Base-by-base conservation (phyloP, 148 eudicot species). In the Mesembryanthemum crystallinum region DNA sequence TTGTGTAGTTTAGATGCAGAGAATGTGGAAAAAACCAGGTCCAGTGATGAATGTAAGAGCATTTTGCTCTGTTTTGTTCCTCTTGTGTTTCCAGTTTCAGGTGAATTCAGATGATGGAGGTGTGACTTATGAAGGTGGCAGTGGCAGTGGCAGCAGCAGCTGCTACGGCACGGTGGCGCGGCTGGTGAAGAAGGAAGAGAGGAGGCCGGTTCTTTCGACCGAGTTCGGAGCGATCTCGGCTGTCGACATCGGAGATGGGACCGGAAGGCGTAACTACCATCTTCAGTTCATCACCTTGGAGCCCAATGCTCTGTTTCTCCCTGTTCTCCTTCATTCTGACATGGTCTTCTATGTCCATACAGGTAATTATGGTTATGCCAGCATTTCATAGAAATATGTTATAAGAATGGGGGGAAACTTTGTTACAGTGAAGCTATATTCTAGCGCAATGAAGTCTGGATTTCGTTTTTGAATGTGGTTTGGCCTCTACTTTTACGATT, bases 331-430 rank as follows among this genome's bases (percentile, higher is more conserved):
- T 20, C 91, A 90, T 79, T 76, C 88, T 13, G 93, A 94, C 35
- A 92, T 94, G 97, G 77, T 92, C 23, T 88, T 92, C 79, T 94
- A 83, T 80, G 95, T 94, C 73, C 86, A 84, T 13, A 80, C 98
- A 66, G 97, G 98, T 91, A 76, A 23, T 0, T 2, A 35, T 35
- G 39, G 18, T 0, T 2, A 35, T 35, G 39, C 39, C 39, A 35
- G 3, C 39, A 35, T 35, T 35, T 35, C 6, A 35, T 35, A 35
- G 4, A 35, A n/a, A n/a, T n/a, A n/a, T n/a, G n/a, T n/a, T n/a
- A n/a, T n/a, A n/a, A n/a, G n/a, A n/a, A n/a, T n/a, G n/a, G n/a
- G n/a, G n/a, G n/a, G n/a, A n/a, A n/a, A n/a, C n/a, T n/a, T n/a
- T n/a, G n/a, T n/a, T n/a, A n/a, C n/a, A n/a, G n/a, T n/a, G n/a